These are phyloP conservation scores for Hexamita inflata DNA, from an alignment of 208 protist genomes.

Conservation along the genomic window DNA sequence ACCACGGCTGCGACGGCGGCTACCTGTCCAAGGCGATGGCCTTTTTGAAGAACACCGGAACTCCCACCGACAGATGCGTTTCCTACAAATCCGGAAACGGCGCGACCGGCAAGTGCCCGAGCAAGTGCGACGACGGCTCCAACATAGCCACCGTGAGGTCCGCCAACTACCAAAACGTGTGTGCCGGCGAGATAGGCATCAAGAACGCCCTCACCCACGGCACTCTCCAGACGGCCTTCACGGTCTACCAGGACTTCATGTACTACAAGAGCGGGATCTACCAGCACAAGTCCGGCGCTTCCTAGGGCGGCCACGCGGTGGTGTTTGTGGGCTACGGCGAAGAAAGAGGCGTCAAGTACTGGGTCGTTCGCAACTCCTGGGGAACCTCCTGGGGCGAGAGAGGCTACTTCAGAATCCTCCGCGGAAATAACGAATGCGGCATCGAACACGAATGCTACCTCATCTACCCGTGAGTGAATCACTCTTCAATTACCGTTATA, in stretches of 20 bases:
- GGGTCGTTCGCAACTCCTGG: conserved; percentile 24
- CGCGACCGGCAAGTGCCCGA: neutral
- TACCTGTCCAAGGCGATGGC: neutral
- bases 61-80: neutral
- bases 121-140: neutral
- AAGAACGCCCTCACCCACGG: neutral
- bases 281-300: conserved; percentile 36
- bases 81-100: neutral
- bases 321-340: conserved; percentile 24
- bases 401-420: conserved; percentile 18
- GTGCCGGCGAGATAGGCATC: neutral
- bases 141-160: neutral
- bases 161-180: neutral
- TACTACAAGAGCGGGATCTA: conserved; percentile 53
- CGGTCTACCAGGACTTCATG: conserved; percentile 50
- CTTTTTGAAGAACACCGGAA: neutral
- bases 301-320: conserved; percentile 38
- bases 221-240: neutral
- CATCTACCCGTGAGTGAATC: neutral
- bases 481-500: too few relatives aligned
- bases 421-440: neutral
- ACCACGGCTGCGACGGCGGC: neutral
- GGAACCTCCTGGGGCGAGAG: conserved; percentile 14
- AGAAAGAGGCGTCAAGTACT: neutral
- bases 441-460: neutral